Conservation (phyloP, 192 early-diverging fungal species). For the Kickxella alabastrina region DNA sequence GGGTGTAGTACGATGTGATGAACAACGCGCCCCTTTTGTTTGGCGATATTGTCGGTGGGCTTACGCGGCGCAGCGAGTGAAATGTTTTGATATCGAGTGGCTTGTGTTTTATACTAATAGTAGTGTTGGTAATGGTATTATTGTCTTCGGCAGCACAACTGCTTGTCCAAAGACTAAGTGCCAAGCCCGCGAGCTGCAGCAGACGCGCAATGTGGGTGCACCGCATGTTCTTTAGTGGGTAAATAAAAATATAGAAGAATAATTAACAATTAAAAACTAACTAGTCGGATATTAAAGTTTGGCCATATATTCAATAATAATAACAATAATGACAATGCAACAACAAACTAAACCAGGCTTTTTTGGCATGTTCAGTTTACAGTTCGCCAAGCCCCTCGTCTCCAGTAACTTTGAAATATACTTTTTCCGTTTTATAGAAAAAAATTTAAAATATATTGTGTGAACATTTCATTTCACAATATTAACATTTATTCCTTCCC, state of each 20-base stretch:
- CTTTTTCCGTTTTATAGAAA: too few species aligned
- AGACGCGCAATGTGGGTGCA: neutral
- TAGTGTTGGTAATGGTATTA: neutral
- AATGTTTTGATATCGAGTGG: constrained; percentile 25
- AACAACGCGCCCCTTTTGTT: constrained; percentile 25
- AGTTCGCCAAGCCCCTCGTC: too few species aligned
- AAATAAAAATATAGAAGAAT: neutral
- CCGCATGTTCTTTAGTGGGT: neutral
- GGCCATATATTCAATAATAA: too few species aligned
- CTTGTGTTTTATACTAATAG: neutral
- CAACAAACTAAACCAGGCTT: too few species aligned
- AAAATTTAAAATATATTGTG: too few species aligned
- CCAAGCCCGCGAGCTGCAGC: neutral
- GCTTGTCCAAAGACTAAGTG: neutral
- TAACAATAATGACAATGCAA: too few species aligned
- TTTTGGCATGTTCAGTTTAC: too few species aligned
- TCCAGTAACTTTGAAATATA: too few species aligned
- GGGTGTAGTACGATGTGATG: constrained; percentile 19
- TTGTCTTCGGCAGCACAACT: neutral
- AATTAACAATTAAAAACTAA: neutral
- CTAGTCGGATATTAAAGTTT: too few species aligned
- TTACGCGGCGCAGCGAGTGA: constrained; percentile 27
- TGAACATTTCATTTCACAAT: too few species aligned
- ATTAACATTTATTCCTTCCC: too few species aligned
- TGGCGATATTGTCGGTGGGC: constrained; percentile 30